Conservation (phyloP, 176 grass and related monocot species). For the Aegilops sharonensis region DNA sequence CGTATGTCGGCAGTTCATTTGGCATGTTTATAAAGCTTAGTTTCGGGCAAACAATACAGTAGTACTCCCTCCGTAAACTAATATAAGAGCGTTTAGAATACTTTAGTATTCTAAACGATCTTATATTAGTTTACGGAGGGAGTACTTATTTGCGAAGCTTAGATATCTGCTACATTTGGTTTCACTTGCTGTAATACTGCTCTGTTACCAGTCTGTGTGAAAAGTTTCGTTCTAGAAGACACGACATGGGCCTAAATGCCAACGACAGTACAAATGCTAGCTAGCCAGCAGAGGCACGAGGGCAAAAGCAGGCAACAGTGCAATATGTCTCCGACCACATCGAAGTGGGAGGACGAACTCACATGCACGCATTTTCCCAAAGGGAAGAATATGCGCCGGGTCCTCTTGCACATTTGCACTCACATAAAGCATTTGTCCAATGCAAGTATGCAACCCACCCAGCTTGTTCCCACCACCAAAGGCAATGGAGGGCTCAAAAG, state of each 20-base stretch:
- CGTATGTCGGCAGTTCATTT: background rate
- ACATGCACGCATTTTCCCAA: conserved; percentile 33
- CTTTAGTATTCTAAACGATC: too few relatives aligned
- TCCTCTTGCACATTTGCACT: background rate
- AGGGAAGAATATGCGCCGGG: background rate
- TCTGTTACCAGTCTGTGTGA: background rate
- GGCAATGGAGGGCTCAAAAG: background rate
- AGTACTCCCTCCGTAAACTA: too few relatives aligned
- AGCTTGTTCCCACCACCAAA: background rate
- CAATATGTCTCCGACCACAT: conserved; percentile 17
- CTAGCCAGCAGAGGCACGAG: background rate
- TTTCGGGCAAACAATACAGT: background rate
- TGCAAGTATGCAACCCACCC: background rate
- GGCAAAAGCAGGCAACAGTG: conserved; percentile 25
- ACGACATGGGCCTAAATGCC: background rate
- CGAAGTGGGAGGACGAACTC: background rate
- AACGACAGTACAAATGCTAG: background rate
- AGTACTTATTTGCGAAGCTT: background rate
- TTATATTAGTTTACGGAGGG: too few relatives aligned
- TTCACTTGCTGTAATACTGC: background rate
- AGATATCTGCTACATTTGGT: background rate
- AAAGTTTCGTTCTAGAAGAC: background rate
- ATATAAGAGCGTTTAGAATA: too few relatives aligned
- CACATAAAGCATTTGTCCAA: background rate
- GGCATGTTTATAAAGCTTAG: background rate